These are phyloP conservation scores for Cystobasidium onofrii DNA, from an alignment of 768 basidiomycete genomes.

Conservation along the genomic window DNA sequence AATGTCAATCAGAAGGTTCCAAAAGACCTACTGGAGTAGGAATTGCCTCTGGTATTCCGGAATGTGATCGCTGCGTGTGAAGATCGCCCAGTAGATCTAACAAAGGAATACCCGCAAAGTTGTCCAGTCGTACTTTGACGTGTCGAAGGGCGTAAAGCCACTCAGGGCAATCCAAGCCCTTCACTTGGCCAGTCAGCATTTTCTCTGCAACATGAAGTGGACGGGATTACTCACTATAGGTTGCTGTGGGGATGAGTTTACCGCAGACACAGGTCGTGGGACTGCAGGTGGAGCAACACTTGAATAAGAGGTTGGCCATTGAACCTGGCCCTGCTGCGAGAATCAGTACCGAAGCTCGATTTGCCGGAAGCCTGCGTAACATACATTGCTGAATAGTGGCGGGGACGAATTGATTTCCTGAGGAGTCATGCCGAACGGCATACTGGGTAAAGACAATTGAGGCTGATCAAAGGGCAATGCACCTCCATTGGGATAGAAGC, in stretches of 20 bases:
- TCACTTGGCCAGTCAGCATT: background rate
- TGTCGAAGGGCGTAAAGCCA: slow-evolving; percentile 6
- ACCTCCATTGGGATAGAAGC: background rate
- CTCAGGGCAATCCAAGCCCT: background rate
- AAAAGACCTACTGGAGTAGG: background rate
- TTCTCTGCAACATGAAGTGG: background rate
- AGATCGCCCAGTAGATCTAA: slow-evolving; percentile 1
- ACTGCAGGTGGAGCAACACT: no score
- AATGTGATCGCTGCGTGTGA: background rate
- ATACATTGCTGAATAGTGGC: background rate
- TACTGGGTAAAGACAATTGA: background rate
- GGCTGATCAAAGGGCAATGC: background rate
- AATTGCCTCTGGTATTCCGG: background rate
- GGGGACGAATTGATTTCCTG: background rate
- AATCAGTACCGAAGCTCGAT: no score
- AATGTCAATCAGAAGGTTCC: no score
- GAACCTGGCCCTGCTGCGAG: no score
- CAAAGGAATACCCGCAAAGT: slow-evolving; percentile 10
- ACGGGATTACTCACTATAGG: background rate
- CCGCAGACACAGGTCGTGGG: no score
- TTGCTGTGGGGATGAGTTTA: background rate
- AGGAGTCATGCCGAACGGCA: background rate
- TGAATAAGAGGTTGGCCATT: no score
- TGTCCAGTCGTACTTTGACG: slow-evolving; percentile 8
- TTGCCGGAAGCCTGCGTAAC: background rate